A percentile compares a stretch with the other conserved stretches of the same genome.
Conservation (phyloP, 768 basidiomycete genomes). For the Mycena vitilis region DNA sequence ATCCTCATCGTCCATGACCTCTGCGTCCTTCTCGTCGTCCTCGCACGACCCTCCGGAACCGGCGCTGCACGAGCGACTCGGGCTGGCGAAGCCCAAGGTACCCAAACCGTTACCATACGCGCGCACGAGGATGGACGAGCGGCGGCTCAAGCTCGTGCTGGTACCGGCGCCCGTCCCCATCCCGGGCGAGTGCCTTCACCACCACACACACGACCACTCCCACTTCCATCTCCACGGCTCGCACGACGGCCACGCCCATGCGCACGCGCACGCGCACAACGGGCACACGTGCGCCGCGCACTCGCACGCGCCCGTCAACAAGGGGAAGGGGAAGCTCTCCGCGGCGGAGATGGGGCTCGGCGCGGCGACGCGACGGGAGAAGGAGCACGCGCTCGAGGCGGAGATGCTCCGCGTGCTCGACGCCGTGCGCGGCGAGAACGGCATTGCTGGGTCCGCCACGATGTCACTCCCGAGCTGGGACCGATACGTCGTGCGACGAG, state of each 20-base stretch:
- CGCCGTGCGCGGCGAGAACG: slow-evolving; percentile 24
- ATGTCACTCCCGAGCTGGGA: slow-evolving; percentile 74
- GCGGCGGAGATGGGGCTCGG: slow-evolving; percentile 41
- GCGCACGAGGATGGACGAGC: slow-evolving; percentile 61
- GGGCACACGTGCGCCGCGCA: slow-evolving; percentile 24
- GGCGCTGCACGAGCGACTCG: slow-evolving; percentile 45
- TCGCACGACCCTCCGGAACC: not conserved
- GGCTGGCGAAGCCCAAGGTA: slow-evolving; percentile 54
- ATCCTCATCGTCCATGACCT: slow-evolving; percentile 14
- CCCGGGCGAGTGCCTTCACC: slow-evolving; percentile 22
- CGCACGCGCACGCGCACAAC: not conserved
- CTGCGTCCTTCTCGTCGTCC: not conserved
- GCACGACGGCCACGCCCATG: not conserved
- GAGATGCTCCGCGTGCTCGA: slow-evolving; percentile 47
- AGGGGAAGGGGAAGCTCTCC: slow-evolving; percentile 43
- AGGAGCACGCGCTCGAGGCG: slow-evolving; percentile 48
- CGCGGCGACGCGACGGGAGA: slow-evolving; percentile 41
- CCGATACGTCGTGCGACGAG: slow-evolving; percentile 64
- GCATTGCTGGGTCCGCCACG: slow-evolving; percentile 28
- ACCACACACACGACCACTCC: not conserved
- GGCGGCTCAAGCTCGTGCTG: slow-evolving; percentile 63
- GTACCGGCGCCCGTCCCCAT: slow-evolving; percentile 55
- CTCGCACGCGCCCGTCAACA: slow-evolving; percentile 39
- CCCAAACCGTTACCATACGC: slow-evolving; percentile 65
- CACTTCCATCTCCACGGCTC: not conserved